Percentiles rank a stretch among this genome's conserved stretches.
phyloP scores from a whole-genome alignment of 2,329 filamentous ascomycete genomes.

The Colletotrichum gigasporum region DNA sequence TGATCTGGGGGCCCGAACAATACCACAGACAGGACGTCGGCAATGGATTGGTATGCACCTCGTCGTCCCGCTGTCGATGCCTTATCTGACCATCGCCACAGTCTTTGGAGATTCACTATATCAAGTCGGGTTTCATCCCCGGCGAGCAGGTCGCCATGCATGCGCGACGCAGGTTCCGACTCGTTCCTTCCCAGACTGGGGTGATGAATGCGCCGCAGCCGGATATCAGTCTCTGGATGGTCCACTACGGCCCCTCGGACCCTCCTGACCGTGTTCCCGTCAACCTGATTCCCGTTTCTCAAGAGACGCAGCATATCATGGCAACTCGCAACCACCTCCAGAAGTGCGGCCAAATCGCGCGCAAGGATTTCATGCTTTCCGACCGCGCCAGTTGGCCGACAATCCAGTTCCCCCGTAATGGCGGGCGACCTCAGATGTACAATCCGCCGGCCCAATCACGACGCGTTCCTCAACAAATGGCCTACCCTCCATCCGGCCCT shows the following conservation, averaged over 20 bases:
- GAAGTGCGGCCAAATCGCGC: constrained; percentile 80
- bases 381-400: constrained; percentile 92
- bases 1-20: constrained; percentile 86
- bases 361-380: constrained; percentile 94
- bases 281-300: constrained; percentile 70
- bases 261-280: constrained; percentile 77
- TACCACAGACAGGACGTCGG: constrained; percentile 78
- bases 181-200: constrained; percentile 76
- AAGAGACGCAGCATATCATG: constrained; percentile 68
- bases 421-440: constrained; percentile 61
- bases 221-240: constrained; percentile 87
- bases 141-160: constrained; percentile 81
- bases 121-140: constrained; percentile 82
- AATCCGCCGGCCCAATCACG: constrained; percentile 50
- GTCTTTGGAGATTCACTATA: constrained; percentile 89
- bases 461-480: constrained; percentile 68
- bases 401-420: constrained; percentile 73
- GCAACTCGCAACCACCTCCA: constrained; percentile 72
- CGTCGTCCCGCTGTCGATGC: constrained; percentile 1
- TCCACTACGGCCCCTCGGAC: constrained; percentile 86
- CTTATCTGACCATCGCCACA: constrained; percentile 44
- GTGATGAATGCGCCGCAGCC: constrained; percentile 75
- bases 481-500: constrained; percentile 66
- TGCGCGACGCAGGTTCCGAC: constrained; percentile 85
- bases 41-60: constrained; percentile 62